Evolutionary conservation across 2,329 filamentous ascomycete genomes (phyloP), one percentile per base, ranked within the genome.

Genomic region (Emergomyces pasteurianus): DNA sequence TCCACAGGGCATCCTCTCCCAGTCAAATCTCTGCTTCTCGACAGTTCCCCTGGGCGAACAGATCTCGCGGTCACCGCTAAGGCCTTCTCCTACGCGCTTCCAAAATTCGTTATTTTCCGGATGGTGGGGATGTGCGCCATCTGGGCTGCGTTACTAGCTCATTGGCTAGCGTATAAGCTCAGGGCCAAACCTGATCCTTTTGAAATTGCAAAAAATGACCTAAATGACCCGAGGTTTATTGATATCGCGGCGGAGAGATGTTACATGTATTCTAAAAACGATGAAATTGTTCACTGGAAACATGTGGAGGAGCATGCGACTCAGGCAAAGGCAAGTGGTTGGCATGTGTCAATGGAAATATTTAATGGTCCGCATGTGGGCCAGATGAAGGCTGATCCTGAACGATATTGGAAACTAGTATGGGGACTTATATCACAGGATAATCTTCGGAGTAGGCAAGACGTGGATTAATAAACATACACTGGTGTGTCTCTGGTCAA

Each of bases 21-120:
- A 2, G 62, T 77, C 5, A 73, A 71, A 2, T 74, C 72, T 1
- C 72, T 77, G 62, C 63, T 81, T 1, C 62, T 81, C 36, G 79
- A 81, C 65, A 78, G 75, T 63, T 72, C 74, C 0, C 79, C 79
- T 0, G 79, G 79, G 28, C 65, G 67, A 40, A 64, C 69, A 10
- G 71, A 63, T 2, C 60, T 74, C 5, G 36, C 61, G 0, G 64
- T 64, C 7, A 64, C 65, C 7, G 61, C 72, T 46, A 70, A 65
- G 53, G 74, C 75, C 0, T 69, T 76, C 42, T 73, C 73, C 3
- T 74, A 69, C 58, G 68, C 65, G 16, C 65, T 77, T 1, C 75
- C 75, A 2, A 64, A 60, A 31, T 67, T 67, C 55, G 68, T 67
- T 60, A 61, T 75, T 12, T 60, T 72, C 58, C 68, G 68, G 5